Conservation (phyloP, 495 filamentous ascomycete genomes). For the Chlorociboria aeruginascens region DNA sequence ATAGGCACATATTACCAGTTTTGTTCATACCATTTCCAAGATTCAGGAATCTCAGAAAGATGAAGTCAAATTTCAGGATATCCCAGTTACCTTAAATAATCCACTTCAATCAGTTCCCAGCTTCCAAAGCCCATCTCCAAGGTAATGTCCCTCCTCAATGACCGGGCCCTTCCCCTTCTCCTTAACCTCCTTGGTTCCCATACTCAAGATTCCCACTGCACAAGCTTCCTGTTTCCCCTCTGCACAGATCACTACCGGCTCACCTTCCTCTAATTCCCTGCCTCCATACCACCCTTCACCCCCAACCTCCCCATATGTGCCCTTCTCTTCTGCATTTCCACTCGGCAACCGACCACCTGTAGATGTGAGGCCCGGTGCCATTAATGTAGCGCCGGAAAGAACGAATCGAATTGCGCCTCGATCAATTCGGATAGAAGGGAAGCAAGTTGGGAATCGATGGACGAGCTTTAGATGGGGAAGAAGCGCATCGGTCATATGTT, state of each 20-base stretch:
- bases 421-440: constrained; percentile 64
- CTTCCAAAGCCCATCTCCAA: constrained; percentile 91
- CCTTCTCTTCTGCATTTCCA: constrained; percentile 27
- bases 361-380: constrained; percentile 86
- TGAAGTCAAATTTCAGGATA: background rate
- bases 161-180: constrained; percentile 84
- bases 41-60: too few species aligned
- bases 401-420: constrained; percentile 96
- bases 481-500: constrained; percentile 66
- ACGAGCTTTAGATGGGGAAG: constrained; percentile 73
- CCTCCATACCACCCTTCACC: constrained; percentile 29
- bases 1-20: too few species aligned
- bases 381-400: constrained; percentile 79
- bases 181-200: constrained; percentile 88
- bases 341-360: constrained; percentile 66
- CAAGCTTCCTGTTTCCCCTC: constrained; percentile 92
- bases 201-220: constrained; percentile 72
- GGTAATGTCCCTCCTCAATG: constrained; percentile 83
- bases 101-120: constrained; percentile 32
- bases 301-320: constrained; percentile 23
- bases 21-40: too few species aligned
- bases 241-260: constrained; percentile 76
- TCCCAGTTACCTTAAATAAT: background rate
- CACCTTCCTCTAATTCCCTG: constrained; percentile 54
- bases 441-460: constrained; percentile 57